Evolutionary conservation across 2,329 filamentous ascomycete genomes (phyloP).

Genomic region (Lachnellula cervina): DNA sequence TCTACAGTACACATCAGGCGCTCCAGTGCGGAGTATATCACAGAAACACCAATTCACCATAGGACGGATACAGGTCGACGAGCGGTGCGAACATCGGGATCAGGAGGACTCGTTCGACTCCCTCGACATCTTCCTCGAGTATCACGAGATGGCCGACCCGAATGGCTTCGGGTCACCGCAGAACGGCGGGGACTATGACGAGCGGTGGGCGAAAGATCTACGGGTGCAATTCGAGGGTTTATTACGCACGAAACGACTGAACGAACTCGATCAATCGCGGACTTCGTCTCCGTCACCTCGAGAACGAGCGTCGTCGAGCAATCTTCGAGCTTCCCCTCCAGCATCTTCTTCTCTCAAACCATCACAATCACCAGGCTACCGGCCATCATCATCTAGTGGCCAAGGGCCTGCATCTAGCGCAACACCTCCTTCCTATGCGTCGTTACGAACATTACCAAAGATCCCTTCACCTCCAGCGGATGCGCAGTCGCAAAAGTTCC

Average conservation of each 20-base stretch:
- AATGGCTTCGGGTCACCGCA: slow-evolving; percentile 16
- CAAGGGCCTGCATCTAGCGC: slow-evolving; percentile 27
- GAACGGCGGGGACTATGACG: slow-evolving; percentile 44
- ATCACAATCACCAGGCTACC: slow-evolving; percentile 31
- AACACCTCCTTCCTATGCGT: slow-evolving; percentile 55
- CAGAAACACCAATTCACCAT: background rate
- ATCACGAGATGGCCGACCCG: slow-evolving; percentile 26
- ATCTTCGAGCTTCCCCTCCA: slow-evolving; percentile 36
- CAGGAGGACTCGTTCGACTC: slow-evolving; percentile 13
- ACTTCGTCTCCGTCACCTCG: slow-evolving; percentile 53
- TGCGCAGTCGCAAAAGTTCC: slow-evolving; percentile 65
- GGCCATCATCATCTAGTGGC: slow-evolving; percentile 45
- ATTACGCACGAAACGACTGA: slow-evolving; percentile 80
- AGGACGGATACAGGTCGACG: slow-evolving; percentile 9
- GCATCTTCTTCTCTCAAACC: slow-evolving; percentile 28
- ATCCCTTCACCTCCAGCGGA: slow-evolving; percentile 74
- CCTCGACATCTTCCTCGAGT: slow-evolving; percentile 23
- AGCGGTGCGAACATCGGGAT: slow-evolving; percentile 12
- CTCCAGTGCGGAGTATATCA: slow-evolving; percentile 2
- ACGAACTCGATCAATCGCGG: slow-evolving; percentile 66
- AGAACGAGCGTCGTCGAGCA: slow-evolving; percentile 47
- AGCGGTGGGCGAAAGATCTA: slow-evolving; percentile 73
- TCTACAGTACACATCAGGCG: background rate
- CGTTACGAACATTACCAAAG: slow-evolving; percentile 59
- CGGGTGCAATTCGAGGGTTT: slow-evolving; percentile 81